Evolutionary conservation across 2,329 filamentous ascomycete genomes (phyloP).

Genomic region (Colletotrichum tabaci): DNA sequence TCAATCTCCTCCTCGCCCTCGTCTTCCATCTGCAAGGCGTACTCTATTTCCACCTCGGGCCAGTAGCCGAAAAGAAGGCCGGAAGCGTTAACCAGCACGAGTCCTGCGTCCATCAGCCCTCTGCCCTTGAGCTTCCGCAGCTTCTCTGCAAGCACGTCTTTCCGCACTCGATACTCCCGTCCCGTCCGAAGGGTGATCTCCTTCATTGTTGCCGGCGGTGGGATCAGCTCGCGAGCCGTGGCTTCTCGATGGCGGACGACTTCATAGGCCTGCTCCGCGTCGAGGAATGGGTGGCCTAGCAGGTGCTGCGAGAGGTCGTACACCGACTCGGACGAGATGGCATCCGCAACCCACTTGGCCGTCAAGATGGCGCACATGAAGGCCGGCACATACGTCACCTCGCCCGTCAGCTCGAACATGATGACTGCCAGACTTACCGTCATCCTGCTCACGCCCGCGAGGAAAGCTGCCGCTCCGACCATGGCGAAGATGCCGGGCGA

Average conservation of each 20-base stretch:
- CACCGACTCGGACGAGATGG: constrained; percentile 66
- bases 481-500: constrained; percentile 74
- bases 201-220: constrained; percentile 67
- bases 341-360: constrained; percentile 72
- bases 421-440: constrained; percentile 72
- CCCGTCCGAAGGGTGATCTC: constrained; percentile 68
- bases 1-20: constrained; percentile 48
- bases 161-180: constrained; percentile 56
- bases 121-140: constrained; percentile 61
- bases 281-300: constrained; percentile 71
- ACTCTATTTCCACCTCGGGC: constrained; percentile 67
- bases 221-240: constrained; percentile 63
- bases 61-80: constrained; percentile 69
- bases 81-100: constrained; percentile 66
- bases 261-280: constrained; percentile 61
- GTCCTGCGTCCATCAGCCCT: constrained; percentile 70
- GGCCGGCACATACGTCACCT: constrained; percentile 70
- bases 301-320: constrained; percentile 74
- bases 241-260: constrained; percentile 22
- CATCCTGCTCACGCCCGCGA: constrained; percentile 72
- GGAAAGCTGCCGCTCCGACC: constrained; percentile 71
- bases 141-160: constrained; percentile 58
- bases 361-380: constrained; percentile 73
- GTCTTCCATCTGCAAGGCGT: constrained; percentile 57
- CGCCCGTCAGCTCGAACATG: constrained; percentile 74